Evolutionary conservation across 768 basidiomycete genomes (phyloP).

Genomic region (Sarcodon aspratus): DNA sequence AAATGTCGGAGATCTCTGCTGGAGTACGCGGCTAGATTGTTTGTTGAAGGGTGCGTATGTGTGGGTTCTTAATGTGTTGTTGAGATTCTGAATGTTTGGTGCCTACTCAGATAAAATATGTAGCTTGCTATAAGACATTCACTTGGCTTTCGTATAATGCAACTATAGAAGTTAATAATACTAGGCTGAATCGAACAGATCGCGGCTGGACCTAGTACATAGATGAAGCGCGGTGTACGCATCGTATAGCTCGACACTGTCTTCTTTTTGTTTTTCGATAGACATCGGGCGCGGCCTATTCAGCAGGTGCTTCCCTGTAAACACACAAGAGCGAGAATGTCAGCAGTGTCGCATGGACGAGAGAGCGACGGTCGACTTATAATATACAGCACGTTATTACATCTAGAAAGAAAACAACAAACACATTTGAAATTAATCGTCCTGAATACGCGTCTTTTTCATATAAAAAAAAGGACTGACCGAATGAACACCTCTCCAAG

Average conservation of each 20-base stretch:
- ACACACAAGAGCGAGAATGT: constrained; percentile 16
- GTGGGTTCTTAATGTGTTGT: not conserved
- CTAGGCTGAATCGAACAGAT: no score
- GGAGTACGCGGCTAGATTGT: constrained; percentile 21
- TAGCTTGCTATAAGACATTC: no score
- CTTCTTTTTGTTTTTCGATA: no score
- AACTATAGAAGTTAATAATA: no score
- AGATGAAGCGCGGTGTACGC: no score
- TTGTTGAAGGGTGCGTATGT: not conserved
- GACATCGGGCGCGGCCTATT: constrained; percentile 11
- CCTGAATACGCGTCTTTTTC: not conserved
- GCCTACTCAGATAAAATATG: no score
- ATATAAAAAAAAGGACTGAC: constrained; percentile 29
- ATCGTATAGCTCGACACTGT: no score
- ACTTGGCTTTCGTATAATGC: no score
- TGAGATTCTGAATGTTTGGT: not conserved
- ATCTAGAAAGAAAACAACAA: constrained; percentile 31
- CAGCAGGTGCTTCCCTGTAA: constrained; percentile 69
- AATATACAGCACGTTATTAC: constrained; percentile 95
- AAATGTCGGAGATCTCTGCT: constrained; percentile 69
- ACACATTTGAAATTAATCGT: not conserved
- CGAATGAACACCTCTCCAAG: constrained; percentile 99
- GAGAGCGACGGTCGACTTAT: constrained; percentile 42
- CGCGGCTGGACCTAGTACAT: no score
- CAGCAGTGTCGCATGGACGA: constrained; percentile 12